Conservation (phyloP, 225 moss, liverwort and hornwort species). For the Pseudoscleropodium purum region DNA sequence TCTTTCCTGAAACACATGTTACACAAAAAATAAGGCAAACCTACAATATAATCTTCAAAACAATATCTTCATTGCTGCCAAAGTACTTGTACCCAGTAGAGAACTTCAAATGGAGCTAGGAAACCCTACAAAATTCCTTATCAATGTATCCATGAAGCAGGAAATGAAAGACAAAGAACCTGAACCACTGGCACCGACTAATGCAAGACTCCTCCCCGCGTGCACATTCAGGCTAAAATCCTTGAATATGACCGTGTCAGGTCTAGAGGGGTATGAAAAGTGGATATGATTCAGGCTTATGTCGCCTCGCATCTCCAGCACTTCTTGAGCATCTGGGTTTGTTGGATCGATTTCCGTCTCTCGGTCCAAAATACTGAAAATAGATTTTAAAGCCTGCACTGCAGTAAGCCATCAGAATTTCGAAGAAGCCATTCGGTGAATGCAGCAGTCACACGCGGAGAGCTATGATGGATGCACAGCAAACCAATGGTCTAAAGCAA, state of each 20-base stretch:
- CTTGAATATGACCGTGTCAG: constrained; percentile 38
- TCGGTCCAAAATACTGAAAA: constrained; percentile 46
- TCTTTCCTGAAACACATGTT: constrained; percentile 24
- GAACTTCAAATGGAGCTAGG: neutral
- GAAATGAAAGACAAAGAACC: constrained; percentile 7
- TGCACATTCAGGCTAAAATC: constrained; percentile 43
- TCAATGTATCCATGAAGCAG: neutral
- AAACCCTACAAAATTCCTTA: neutral
- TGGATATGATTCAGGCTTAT: constrained; percentile 34
- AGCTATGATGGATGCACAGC: neutral
- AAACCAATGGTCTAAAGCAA: neutral
- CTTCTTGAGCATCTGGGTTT: constrained; percentile 28
- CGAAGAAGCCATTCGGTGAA: neutral
- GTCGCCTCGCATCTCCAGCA: constrained; percentile 40
- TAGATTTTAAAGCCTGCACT: constrained; percentile 47
- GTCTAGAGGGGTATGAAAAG: constrained; percentile 42
- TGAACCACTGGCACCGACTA: constrained; percentile 56
- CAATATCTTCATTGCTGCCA: neutral
- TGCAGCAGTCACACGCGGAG: neutral
- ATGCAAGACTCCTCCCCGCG: constrained; percentile 48
- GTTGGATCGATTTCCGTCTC: constrained; percentile 40
- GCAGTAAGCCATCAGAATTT: neutral
- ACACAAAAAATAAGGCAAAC: neutral
- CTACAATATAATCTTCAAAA: neutral
- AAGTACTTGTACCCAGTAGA: neutral